Percentiles rank a stretch among this genome's conserved stretches.
Conservation (phyloP, 768 basidiomycete species). For the Mycena crocata region DNA sequence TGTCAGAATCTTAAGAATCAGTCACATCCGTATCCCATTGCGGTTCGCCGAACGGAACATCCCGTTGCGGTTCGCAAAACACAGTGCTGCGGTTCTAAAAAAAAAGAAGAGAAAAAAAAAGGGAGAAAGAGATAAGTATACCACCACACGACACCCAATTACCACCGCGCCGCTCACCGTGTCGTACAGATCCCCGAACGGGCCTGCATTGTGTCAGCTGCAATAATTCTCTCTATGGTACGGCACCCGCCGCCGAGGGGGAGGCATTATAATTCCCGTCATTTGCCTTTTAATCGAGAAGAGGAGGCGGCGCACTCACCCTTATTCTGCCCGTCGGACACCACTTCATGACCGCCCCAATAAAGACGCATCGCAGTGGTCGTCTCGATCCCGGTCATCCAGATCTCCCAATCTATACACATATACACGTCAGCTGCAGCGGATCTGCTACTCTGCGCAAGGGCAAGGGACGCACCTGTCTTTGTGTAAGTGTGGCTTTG, state of each 20-base stretch:
- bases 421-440: neutral
- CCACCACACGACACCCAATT: slow-evolving; percentile 64
- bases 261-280: too few relatives aligned
- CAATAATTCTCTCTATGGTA: too few relatives aligned
- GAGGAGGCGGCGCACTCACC: slow-evolving; percentile 9
- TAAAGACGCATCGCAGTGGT: slow-evolving; percentile 59
- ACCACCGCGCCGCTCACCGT: slow-evolving; percentile 59
- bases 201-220: slow-evolving; percentile 10
- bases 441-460: neutral
- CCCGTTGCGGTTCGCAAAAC: neutral
- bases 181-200: slow-evolving; percentile 66
- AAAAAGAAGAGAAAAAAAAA: slow-evolving; percentile 41
- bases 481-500: slow-evolving; percentile 70
- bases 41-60: neutral
- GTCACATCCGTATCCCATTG: too few relatives aligned
- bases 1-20: too few relatives aligned
- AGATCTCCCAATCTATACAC: slow-evolving; percentile 66
- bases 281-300: too few relatives aligned
- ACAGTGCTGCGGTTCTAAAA: neutral
- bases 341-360: slow-evolving; percentile 63
- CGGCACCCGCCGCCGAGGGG: neutral
- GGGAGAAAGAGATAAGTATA: slow-evolving; percentile 64
- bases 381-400: slow-evolving; percentile 65
- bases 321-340: slow-evolving; percentile 57
- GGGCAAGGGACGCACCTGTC: slow-evolving; percentile 50